phyloP scores from a whole-genome alignment of 2,329 filamentous ascomycete genomes.

The Purpureocillium lavendulum region DNA sequence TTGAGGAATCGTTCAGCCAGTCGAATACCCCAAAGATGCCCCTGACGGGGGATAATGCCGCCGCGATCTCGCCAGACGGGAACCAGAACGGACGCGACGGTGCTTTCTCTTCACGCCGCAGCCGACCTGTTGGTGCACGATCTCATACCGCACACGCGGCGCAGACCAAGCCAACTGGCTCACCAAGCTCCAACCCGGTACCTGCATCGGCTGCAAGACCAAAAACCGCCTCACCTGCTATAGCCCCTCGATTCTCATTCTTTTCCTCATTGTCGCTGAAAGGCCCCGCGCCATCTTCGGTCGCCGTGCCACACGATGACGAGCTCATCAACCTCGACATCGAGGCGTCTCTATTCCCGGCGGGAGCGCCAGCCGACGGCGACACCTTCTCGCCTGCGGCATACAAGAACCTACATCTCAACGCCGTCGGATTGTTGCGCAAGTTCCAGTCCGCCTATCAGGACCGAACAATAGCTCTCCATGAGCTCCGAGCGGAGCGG shows the following conservation, averaged over 20 bases:
- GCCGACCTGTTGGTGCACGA: constrained; percentile 3
- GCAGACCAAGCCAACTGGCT: too few species aligned
- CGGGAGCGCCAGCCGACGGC: constrained; percentile 28
- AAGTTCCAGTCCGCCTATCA: constrained; percentile 53
- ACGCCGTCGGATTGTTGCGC: constrained; percentile 45
- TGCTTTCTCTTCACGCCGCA: constrained; percentile 15
- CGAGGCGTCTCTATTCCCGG: constrained; percentile 43
- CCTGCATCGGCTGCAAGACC: neutral
- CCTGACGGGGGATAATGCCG: constrained; percentile 20
- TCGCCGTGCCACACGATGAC: constrained; percentile 31
- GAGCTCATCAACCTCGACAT: constrained; percentile 49
- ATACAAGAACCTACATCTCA: constrained; percentile 53
- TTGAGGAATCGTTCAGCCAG: neutral
- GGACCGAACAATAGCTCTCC: constrained; percentile 38
- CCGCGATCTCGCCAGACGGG: constrained; percentile 4
- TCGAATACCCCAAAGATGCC: constrained; percentile 14
- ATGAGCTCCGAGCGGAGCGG: constrained; percentile 44
- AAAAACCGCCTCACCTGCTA: constrained; percentile 8
- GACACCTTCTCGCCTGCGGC: constrained; percentile 49
- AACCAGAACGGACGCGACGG: constrained; percentile 9
- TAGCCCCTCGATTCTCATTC: constrained; percentile 33
- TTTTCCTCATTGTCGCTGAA: constrained; percentile 37
- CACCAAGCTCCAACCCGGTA: neutral
- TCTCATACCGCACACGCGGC: neutral
- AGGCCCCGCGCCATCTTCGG: constrained; percentile 12